A percentile compares a stretch with the other conserved stretches of the same genome.
Conservation (phyloP, 345 rosid genomes). For the Acer campestre region DNA sequence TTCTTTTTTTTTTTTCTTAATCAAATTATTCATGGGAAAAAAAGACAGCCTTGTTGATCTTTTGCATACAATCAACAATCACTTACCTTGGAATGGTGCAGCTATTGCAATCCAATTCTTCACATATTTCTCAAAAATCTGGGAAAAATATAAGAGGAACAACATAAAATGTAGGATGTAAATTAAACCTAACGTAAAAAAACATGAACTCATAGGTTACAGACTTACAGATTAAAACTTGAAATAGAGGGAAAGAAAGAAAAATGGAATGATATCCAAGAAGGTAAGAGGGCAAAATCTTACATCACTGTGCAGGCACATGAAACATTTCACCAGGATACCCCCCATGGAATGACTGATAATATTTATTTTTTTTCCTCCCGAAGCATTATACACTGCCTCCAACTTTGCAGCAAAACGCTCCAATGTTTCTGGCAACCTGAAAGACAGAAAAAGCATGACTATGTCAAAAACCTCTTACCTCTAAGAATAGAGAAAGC, state of each 20-base stretch:
- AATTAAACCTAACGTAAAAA: conserved; percentile 1
- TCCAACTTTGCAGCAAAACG: conserved; percentile 68
- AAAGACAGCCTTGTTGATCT: neutral
- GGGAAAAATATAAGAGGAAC: conserved; percentile 15
- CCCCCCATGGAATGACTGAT: conserved; percentile 99
- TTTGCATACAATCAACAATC: conserved; percentile 12
- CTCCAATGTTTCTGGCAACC: conserved; percentile 77
- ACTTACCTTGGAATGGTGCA: conserved; percentile 83
- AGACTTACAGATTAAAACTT: neutral
- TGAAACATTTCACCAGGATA: conserved; percentile 88
- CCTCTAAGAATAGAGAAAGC: neutral
- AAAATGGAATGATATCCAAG: neutral
- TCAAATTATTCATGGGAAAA: neutral
- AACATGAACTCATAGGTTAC: neutral
- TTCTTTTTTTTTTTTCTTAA: neutral
- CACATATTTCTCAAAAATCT: conserved; percentile 91
- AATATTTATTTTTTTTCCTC: conserved; percentile 84
- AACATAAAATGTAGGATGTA: neutral
- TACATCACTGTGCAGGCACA: conserved; percentile 82
- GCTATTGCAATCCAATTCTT: conserved; percentile 97
- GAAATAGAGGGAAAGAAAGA: neutral
- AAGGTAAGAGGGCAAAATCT: conserved; percentile 1
- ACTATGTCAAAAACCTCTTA: conserved; percentile 4
- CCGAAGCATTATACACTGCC: conserved; percentile 69
- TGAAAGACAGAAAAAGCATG: conserved; percentile 32